Evolutionary conservation across 768 basidiomycete species (phyloP), one percentile per base, ranked within the genome.

Genomic region (Rhizopogon vinicolor): DNA sequence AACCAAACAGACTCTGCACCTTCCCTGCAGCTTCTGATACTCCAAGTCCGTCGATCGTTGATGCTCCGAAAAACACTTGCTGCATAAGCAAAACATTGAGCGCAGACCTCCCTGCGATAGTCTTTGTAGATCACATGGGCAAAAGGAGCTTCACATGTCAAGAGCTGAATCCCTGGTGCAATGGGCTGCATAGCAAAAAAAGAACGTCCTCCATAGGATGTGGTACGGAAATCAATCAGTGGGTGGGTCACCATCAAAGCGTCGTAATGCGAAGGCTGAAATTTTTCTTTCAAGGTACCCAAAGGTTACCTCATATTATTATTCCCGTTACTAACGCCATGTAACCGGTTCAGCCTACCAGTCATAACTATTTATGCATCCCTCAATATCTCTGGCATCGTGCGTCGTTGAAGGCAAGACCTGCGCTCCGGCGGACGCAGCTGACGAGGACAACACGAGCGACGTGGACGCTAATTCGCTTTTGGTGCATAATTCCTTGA

Each of bases 91-190:
- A 84, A 87, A 67, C 86, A 88, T 63, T 79, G 71, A 9, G 77
- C 80, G 60, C 86, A 88, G 45, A 86, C 83, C 64, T 86, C 85
- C 64, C 81, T 84, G 41, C 83, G 76, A 59, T 85, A 87, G 57
- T 79, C 78, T 62, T 78, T 82, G 66, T 80, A 80, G 50, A 88
- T 73, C 35, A 84, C 82, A 49, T 75, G 75, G 0, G 79, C 75
- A 62, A 82, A 86, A 1, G 86, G 86, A 5, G 68, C 67, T 46
- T 72, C 56, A 54, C 78, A 77, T 22, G 68, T 67, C 52, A 79
- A 71, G 42, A 86, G 64, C 25, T 72, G 70, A 8, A 77, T 76
- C 51, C 74, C 74, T 41, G 74, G 71, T 3, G 72, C 68, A 53
- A 84, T 77, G 40, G 65, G 53, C 33, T 65, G 60, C 12, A 61